These are phyloP conservation scores for Pichia sp. DNA, from an alignment of 1,139 yeast genomes.

Conservation along the genomic window DNA sequence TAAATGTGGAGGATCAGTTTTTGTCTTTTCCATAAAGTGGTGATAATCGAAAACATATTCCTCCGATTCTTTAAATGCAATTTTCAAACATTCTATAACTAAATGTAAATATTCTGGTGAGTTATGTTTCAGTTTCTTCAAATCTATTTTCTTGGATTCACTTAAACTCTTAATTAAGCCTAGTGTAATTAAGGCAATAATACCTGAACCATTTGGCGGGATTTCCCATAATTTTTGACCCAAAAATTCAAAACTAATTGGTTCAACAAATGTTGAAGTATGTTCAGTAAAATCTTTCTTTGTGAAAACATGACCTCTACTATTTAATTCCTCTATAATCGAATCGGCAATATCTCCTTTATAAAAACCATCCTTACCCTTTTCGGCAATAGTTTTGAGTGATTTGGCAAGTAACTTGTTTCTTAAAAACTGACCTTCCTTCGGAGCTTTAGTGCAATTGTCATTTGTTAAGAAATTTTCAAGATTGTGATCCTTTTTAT, in stretches of 20 bases:
- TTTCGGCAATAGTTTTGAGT: conserved; percentile 43
- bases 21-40: conserved; percentile 29
- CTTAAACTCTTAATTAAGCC: conserved; percentile 59
- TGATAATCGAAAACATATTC: conserved; percentile 62
- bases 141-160: conserved; percentile 39
- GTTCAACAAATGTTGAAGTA: conserved; percentile 54
- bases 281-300: conserved; percentile 52
- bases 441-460: conserved; percentile 37
- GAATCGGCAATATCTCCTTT: conserved; percentile 61
- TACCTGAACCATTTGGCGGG: conserved; percentile 80
- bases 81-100: conserved; percentile 61
- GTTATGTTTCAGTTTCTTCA: conserved; percentile 50
- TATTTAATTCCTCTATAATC: conserved; percentile 47
- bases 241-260: conserved; percentile 45
- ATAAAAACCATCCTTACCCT: conserved; percentile 64
- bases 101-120: conserved; percentile 66
- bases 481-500: conserved; percentile 31
- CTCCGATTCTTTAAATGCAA: conserved; percentile 72
- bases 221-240: conserved; percentile 60
- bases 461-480: conserved; percentile 38
- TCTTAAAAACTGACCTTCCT: conserved; percentile 51
- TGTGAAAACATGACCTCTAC: conserved; percentile 51
- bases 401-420: conserved; percentile 52
- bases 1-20: conserved; percentile 28
- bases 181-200: conserved; percentile 62